These are phyloP conservation scores for Herpetospermum pedunculosum DNA, from an alignment of 306 rosid species.

Conservation along the genomic window DNA sequence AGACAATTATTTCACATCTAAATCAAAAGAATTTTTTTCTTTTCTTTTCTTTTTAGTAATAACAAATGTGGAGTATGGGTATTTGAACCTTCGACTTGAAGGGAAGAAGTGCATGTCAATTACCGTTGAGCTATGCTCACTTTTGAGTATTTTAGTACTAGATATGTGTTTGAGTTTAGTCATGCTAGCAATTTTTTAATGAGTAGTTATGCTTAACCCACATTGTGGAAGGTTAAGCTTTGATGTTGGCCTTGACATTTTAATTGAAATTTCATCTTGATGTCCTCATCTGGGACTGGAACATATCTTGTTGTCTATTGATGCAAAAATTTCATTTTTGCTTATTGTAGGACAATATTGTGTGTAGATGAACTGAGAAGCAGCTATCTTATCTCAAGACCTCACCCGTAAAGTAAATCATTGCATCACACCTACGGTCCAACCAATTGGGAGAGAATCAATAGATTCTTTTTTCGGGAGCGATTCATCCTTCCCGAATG, in stretches of 20 bases:
- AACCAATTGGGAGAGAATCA: too few relatives aligned
- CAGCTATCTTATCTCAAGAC: too few relatives aligned
- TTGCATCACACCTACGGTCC: too few relatives aligned
- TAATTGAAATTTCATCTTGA: background rate
- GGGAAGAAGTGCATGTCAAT: too few relatives aligned
- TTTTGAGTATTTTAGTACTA: too few relatives aligned
- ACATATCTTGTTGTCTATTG: background rate
- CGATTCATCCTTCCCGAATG: too few relatives aligned
- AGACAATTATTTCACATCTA: background rate
- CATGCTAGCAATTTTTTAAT: background rate
- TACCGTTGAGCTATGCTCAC: too few relatives aligned
- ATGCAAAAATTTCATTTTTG: background rate
- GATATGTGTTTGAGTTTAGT: background rate
- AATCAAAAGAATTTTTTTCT: background rate
- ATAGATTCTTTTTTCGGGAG: too few relatives aligned
- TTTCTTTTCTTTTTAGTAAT: too few relatives aligned
- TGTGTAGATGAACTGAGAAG: background rate
- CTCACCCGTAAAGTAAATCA: too few relatives aligned
- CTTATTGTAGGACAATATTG: background rate
- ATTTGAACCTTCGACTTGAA: too few relatives aligned
- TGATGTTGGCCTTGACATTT: background rate
- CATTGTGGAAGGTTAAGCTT: background rate
- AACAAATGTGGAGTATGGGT: too few relatives aligned
- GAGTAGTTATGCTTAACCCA: background rate
- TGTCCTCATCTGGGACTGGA: background rate